Evolutionary conservation across 2,329 filamentous ascomycete species (phyloP), one percentile per base, ranked within the genome.

Genomic region (Aspergillus oerlinghausenensis): DNA sequence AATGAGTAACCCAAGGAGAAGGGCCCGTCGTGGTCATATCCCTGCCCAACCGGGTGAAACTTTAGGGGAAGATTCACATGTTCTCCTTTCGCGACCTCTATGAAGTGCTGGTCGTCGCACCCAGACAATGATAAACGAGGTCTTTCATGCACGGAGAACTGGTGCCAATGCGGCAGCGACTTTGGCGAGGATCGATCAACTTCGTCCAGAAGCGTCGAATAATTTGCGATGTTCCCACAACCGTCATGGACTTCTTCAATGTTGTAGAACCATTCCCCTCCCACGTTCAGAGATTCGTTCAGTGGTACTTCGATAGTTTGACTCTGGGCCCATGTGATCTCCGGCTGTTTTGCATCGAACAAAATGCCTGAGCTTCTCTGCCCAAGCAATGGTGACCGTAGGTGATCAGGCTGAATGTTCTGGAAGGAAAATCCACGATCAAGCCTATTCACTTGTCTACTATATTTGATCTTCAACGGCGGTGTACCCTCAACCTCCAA

Each of bases 211-310:
- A 81, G 74, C 7, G 65, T 60, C 17, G 70, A 69, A 69, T 96
- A 99, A 61, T 86, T 88, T 57, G 92, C 87, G 40, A 88, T 77
- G 66, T 99, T 99, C 49, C 92, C 92, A 63, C 92, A 88, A 2
- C 86, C 93, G 77, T 99, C 94, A 58, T 90, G 86, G 8, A 99
- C 90, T 72, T 97, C 90, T 64, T 97, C 90, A 53, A 99, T 86
- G 1, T 88, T 87, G 70, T 97, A 99, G 59, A 88, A 82, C 92
- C 93, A 97, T 52, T 86, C 82, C 17, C 93, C 94, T 52, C 88
- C 83, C 6, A 82, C 81, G 50, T 84, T 85, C 76, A 99, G 85
- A 4, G 92, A 92, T 73, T 99, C 95, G 68, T 96, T 97, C 55
- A 99, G 77, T 4, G 90, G 86, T 21, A 99, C 90, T 9, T 82